Evolutionary conservation across 495 filamentous ascomycete genomes (phyloP).

Genomic region (Penicillium longicatenatum): DNA sequence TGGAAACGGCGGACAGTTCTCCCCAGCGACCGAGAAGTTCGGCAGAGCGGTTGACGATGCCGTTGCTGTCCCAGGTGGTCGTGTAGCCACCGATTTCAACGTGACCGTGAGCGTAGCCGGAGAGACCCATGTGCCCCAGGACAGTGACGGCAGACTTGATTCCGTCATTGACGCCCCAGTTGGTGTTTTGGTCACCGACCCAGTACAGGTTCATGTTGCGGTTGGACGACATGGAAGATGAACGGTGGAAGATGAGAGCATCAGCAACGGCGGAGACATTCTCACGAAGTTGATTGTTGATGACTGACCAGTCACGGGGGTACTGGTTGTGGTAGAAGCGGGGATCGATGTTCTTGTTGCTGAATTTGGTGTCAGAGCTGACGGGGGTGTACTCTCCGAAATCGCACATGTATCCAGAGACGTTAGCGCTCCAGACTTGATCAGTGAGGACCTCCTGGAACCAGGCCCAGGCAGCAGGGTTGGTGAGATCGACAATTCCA

Average conservation of each 20-base stretch:
- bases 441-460: slow-evolving; percentile 25
- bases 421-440: slow-evolving; percentile 27
- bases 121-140: slow-evolving; percentile 30
- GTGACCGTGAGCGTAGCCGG: slow-evolving; percentile 28
- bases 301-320: slow-evolving; percentile 25
- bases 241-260: slow-evolving; percentile 27
- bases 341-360: slow-evolving; percentile 24
- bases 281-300: slow-evolving; percentile 26
- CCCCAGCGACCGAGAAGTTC: slow-evolving; percentile 31
- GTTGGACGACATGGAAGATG: slow-evolving; percentile 22
- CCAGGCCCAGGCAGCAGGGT: slow-evolving; percentile 21
- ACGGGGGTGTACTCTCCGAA: slow-evolving; percentile 31
- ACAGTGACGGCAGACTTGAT: slow-evolving; percentile 31
- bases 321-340: slow-evolving; percentile 28
- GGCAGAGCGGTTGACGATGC: slow-evolving; percentile 25
- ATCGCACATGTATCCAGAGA: slow-evolving; percentile 30
- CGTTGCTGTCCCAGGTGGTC: slow-evolving; percentile 22
- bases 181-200: slow-evolving; percentile 28
- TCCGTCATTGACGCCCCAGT: slow-evolving; percentile 31
- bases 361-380: slow-evolving; percentile 19
- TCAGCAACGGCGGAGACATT: slow-evolving; percentile 21
- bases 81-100: slow-evolving; percentile 30
- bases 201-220: slow-evolving; percentile 31
- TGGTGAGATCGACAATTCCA: slow-evolving; percentile 29
- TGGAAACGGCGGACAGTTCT: slow-evolving; percentile 26